Evolutionary conservation across 441 rosid genomes (phyloP).

Genomic region (Theobroma grandiflorum): DNA sequence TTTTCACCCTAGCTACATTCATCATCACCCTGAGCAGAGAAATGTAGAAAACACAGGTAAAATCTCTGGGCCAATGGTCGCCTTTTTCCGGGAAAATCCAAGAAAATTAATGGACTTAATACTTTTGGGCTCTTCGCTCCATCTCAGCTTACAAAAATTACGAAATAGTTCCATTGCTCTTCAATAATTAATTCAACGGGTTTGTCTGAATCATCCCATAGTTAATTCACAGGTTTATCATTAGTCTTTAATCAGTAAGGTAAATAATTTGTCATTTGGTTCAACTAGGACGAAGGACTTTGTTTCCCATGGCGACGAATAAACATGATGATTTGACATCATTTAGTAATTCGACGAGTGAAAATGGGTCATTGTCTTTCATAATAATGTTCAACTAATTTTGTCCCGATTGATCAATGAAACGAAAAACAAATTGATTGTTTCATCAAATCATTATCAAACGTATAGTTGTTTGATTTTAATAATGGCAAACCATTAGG

Average conservation of each 20-base stretch:
- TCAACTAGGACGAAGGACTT: background rate
- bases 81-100: no score
- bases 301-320: background rate
- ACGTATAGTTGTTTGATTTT: background rate
- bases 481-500: background rate
- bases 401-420: background rate
- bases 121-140: background rate
- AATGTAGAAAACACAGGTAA: no score
- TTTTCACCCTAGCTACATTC: no score
- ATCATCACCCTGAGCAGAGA: no score
- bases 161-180: background rate
- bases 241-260: background rate
- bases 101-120: background rate
- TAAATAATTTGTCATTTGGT: background rate
- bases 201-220: background rate
- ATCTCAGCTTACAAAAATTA: background rate
- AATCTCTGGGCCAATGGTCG: no score
- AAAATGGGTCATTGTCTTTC: slow-evolving; percentile 9
- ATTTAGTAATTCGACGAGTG: background rate
- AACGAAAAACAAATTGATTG: background rate
- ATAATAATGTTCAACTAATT: slow-evolving; percentile 6
- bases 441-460: background rate
- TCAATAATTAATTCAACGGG: background rate
- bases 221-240: background rate
- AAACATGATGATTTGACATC: no score